Conservation (phyloP, 352 stramenopile genomes). For the Phytophthora macrochlamydospora region DNA sequence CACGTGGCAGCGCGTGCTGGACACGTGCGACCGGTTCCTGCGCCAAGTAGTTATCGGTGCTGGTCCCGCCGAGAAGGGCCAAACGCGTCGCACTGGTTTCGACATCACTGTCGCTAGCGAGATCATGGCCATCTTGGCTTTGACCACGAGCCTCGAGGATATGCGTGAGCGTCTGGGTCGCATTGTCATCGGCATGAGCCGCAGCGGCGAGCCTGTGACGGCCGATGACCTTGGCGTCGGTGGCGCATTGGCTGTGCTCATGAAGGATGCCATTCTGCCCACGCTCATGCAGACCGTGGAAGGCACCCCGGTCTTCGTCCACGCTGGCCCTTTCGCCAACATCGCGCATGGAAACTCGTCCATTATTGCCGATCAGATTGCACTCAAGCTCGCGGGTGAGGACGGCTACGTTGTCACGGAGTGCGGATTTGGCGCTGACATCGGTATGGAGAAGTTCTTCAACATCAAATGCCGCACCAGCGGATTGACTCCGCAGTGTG, state of each 20-base stretch:
- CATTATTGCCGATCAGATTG: conserved; percentile 97
- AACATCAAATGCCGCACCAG: conserved; percentile 99
- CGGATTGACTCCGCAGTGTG: conserved; percentile 95
- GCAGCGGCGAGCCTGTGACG: conserved; percentile 89
- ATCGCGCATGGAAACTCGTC: conserved; percentile 98
- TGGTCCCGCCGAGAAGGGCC: conserved; percentile 91
- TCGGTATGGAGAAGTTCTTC: conserved; percentile 98
- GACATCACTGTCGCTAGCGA: conserved; percentile 96
- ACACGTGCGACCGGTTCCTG: conserved; percentile 98
- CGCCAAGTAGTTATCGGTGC: conserved; percentile 91
- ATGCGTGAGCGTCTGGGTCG: conserved; percentile 93
- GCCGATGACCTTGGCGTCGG: conserved; percentile 97
- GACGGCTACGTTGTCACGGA: conserved; percentile 98
- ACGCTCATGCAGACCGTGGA: conserved; percentile 99
- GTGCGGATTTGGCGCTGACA: conserved; percentile 98
- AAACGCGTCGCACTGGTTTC: conserved; percentile 72
- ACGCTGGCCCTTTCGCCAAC: conserved; percentile 98
- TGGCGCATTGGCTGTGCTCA: conserved; percentile 96
- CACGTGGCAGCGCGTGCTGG: conserved; percentile 94
- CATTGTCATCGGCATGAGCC: conserved; percentile 94
- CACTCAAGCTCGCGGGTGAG: conserved; percentile 93
- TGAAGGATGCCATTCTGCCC: conserved; percentile 98
- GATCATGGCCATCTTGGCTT: conserved; percentile 98
- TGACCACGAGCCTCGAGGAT: conserved; percentile 95
- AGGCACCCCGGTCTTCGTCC: conserved; percentile 96